Percentiles rank a stretch among this genome's conserved stretches.
Evolutionary conservation across 2,329 filamentous ascomycete genomes (phyloP).

Genomic region (Emmonsiellopsis sp.): DNA sequence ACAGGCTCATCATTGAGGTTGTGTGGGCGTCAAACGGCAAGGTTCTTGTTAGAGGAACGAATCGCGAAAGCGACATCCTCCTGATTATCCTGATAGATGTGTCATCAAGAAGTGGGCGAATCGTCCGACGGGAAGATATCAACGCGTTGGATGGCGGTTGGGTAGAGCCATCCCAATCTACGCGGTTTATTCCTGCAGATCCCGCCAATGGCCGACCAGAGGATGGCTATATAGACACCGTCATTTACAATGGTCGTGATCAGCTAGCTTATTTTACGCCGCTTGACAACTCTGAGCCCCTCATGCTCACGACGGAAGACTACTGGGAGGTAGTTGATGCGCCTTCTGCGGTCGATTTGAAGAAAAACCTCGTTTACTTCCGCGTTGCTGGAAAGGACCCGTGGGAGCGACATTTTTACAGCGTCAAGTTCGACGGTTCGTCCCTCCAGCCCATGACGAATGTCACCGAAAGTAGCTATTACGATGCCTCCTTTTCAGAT

Average conservation of each 20-base stretch:
- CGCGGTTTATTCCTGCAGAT: conserved; percentile 78
- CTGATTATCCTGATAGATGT: conserved; percentile 83
- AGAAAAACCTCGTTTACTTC: conserved; percentile 85
- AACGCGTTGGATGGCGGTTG: conserved; percentile 85
- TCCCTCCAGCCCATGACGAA: conserved; percentile 67
- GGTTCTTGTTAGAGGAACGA: conserved; percentile 83
- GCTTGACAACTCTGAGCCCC: conserved; percentile 69
- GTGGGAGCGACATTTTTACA: conserved; percentile 86
- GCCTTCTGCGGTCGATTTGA: conserved; percentile 74
- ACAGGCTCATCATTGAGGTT: conserved; percentile 87
- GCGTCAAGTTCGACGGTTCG: conserved; percentile 73
- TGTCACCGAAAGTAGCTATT: conserved; percentile 64
- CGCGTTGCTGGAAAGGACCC: conserved; percentile 76
- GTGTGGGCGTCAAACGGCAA: conserved; percentile 76
- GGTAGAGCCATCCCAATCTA: conserved; percentile 89
- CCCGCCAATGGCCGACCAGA: conserved; percentile 62
- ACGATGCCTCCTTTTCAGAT: conserved; percentile 72
- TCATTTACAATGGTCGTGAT: conserved; percentile 78
- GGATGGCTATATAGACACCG: conserved; percentile 87
- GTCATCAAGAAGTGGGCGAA: conserved; percentile 59
- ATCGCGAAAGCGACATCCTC: conserved; percentile 86
- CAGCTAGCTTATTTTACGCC: conserved; percentile 92
- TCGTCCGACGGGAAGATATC: conserved; percentile 71
- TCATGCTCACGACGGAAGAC: conserved; percentile 71
- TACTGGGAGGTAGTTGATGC: conserved; percentile 86